Evolutionary conservation across 495 filamentous ascomycete genomes (phyloP).

Genomic region (Hapsidospora chrysogenum): DNA sequence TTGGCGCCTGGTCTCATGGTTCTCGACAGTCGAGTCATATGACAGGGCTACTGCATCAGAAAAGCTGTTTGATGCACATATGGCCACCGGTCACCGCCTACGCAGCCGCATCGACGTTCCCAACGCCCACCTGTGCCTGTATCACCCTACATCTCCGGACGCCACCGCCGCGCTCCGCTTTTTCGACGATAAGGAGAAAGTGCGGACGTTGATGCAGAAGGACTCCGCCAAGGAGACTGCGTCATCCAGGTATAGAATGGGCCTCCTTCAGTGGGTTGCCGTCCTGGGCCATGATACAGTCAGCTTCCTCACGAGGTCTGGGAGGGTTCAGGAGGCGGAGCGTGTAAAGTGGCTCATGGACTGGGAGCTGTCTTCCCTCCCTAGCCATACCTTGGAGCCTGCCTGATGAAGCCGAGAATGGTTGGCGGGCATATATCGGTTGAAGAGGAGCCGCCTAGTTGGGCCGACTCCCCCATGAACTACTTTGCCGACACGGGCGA

Average conservation of each 20-base stretch:
- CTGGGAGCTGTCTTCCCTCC: background rate
- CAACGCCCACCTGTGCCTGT: slow-evolving; percentile 21
- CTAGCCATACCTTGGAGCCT: background rate
- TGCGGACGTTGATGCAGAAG: background rate
- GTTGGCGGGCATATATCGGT: too few species aligned
- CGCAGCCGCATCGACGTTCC: slow-evolving; percentile 5
- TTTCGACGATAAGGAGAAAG: slow-evolving; percentile 4
- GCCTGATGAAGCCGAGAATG: too few species aligned
- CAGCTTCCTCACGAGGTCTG: background rate
- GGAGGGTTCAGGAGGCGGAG: background rate
- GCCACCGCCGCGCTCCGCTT: slow-evolving; percentile 17
- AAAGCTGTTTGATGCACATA: slow-evolving; percentile 21
- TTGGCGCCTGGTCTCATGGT: slow-evolving; percentile 16
- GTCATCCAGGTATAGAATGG: too few species aligned
- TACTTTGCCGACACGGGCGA: too few species aligned
- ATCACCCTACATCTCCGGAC: slow-evolving; percentile 22
- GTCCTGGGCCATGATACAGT: slow-evolving; percentile 1
- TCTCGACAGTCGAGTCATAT: slow-evolving; percentile 15
- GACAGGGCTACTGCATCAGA: slow-evolving; percentile 13
- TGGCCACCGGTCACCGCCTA: slow-evolving; percentile 11
- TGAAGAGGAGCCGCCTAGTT: too few species aligned
- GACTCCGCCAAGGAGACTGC: background rate
- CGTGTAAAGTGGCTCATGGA: background rate
- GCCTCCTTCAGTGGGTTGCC: background rate
- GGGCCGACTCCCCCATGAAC: too few species aligned